Conservation (phyloP, 129 eudicot genomes). For the Smallanthus sonchifolius region DNA sequence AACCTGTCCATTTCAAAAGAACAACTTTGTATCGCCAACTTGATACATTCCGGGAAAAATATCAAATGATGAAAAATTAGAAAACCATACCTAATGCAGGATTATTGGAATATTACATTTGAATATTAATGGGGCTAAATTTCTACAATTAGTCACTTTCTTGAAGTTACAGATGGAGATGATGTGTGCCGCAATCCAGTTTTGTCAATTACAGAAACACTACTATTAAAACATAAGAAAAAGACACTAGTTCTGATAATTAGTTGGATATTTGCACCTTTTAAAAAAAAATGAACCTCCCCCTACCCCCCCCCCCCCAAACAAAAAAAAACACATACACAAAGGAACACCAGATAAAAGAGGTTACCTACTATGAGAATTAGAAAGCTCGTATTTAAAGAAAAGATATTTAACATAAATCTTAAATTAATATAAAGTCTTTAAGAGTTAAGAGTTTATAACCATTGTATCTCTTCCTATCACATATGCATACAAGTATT, state of each 20-base stretch:
- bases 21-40: constrained; percentile 80
- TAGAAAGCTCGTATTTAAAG: neutral
- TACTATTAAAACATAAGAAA: too few relatives aligned
- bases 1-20: constrained; percentile 85
- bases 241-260: too few relatives aligned
- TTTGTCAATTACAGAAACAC: too few relatives aligned
- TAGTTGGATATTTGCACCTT: too few relatives aligned
- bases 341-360: neutral
- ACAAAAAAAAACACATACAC: neutral
- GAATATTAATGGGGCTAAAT: neutral
- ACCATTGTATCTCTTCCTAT: neutral
- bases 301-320: neutral
- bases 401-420: neutral
- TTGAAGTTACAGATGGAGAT: neutral
- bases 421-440: neutral
- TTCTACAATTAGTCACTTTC: neutral
- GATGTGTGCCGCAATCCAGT: too few relatives aligned
- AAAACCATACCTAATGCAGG: constrained; percentile 62
- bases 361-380: neutral
- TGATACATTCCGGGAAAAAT: constrained; percentile 81
- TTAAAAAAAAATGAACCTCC: neutral
- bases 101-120: constrained; percentile 3
- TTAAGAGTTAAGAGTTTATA: neutral
- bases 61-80: constrained; percentile 74
- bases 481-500: neutral